phyloP scores from a whole-genome alignment of 2,329 filamentous ascomycete species.

The Orbilia oligospora region DNA sequence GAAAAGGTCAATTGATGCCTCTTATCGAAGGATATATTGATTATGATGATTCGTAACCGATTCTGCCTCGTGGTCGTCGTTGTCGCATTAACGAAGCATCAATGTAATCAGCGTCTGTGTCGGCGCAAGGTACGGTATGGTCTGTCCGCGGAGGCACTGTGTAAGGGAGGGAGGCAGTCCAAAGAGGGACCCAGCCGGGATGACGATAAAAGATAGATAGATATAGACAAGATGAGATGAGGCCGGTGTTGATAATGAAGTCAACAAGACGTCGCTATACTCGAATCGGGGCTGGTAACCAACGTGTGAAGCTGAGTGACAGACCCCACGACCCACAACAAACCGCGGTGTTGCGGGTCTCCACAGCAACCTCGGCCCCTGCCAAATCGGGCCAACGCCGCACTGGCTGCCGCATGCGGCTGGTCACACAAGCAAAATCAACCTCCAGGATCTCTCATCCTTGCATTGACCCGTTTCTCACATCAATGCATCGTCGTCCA shows the following conservation, averaged over 20 bases:
- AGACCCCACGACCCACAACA: conserved; percentile 38
- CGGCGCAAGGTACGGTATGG: neutral
- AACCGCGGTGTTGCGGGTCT: conserved; percentile 55
- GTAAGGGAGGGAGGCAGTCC: neutral
- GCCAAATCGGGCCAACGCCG: conserved; percentile 17
- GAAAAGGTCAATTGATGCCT: neutral
- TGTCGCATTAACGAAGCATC: conserved; percentile 30
- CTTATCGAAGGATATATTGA: conserved; percentile 15
- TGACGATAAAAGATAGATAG: conserved; percentile 27
- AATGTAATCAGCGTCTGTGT: neutral
- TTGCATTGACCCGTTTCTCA: neutral
- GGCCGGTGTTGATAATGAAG: conserved; percentile 14
- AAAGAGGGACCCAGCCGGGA: conserved; percentile 6
- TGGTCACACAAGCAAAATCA: conserved; percentile 32
- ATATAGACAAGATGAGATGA: conserved; percentile 32
- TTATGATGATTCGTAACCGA: neutral
- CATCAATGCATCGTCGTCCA: no score
- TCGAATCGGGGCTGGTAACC: conserved; percentile 18
- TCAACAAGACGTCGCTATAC: conserved; percentile 10
- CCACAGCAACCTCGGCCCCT: conserved; percentile 49
- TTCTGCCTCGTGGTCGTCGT: conserved; percentile 6
- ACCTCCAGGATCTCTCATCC: neutral
- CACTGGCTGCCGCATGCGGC: conserved; percentile 34
- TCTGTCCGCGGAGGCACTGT: neutral
- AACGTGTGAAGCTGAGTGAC: conserved; percentile 39